These are phyloP conservation scores for Psilocybe mexicana DNA, from an alignment of 1,284 basidiomycete genomes.

Conservation along the genomic window DNA sequence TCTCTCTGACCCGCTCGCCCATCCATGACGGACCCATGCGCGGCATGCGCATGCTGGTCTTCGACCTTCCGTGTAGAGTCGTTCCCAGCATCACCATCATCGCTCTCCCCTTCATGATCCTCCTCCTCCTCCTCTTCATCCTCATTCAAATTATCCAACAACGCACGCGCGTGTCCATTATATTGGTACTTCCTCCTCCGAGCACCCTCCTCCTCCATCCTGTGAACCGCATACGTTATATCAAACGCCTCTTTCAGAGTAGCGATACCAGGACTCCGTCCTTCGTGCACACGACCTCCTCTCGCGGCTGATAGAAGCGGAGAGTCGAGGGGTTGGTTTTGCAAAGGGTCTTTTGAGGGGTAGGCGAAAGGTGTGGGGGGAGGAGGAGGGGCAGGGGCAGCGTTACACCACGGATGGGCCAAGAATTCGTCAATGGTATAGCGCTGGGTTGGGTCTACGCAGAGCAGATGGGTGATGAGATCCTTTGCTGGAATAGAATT, in stretches of 20 bases:
- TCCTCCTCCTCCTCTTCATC: conserved; percentile 64
- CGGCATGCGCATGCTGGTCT: conserved; percentile 20
- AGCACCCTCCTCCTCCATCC: conserved; percentile 98
- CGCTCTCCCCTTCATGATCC: conserved; percentile 35
- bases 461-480: conserved; percentile 91
- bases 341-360: conserved; percentile 25
- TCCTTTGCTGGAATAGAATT: conserved; percentile 74
- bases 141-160: conserved; percentile 88
- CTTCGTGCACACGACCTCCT: conserved; percentile 69
- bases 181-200: conserved; percentile 79
- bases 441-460: conserved; percentile 92
- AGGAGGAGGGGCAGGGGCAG: conserved; percentile 59
- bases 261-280: conserved; percentile 89
- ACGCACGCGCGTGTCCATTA: conserved; percentile 68
- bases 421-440: conserved; percentile 99
- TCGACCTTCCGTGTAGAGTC: background rate
- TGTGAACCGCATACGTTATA: conserved; percentile 97
- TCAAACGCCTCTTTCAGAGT: conserved; percentile 98
- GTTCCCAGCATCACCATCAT: conserved; percentile 39
- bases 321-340: conserved; percentile 88
- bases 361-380: conserved; percentile 62
- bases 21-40: conserved; percentile 35
- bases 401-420: conserved; percentile 93
- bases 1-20: conserved; percentile 81
- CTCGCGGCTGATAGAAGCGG: conserved; percentile 84